Evolutionary conservation across 2,329 filamentous ascomycete species (phyloP).

Genomic region (Claviceps sp.): DNA sequence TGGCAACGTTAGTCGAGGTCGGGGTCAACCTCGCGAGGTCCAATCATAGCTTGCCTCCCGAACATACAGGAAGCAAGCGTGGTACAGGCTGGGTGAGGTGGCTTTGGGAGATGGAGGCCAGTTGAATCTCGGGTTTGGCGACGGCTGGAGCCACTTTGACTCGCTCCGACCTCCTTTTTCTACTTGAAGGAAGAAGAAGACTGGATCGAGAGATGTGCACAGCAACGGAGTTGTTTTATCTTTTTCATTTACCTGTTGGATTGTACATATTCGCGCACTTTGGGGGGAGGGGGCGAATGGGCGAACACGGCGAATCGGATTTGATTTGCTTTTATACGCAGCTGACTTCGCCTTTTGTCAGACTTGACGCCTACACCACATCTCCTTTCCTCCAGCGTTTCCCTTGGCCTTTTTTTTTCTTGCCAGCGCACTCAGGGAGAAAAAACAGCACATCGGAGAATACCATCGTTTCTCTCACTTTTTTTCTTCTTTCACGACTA

Average conservation of each 20-base stretch:
- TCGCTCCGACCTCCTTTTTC: conserved; percentile 6
- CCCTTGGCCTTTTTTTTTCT: neutral
- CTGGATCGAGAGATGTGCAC: neutral
- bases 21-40: conserved; percentile 21
- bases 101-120: neutral
- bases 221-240: conserved; percentile 10
- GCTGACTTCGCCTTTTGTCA: neutral
- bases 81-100: conserved; percentile 10
- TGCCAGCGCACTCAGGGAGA: neutral
- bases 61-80: conserved; percentile 12
- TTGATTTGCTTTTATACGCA: conserved; percentile 14
- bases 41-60: conserved; percentile 19
- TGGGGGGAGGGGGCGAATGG: conserved; percentile 20
- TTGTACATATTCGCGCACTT: conserved; percentile 28
- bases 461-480: conserved; percentile 1
- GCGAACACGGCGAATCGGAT: conserved; percentile 20
- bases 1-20: conserved; percentile 21
- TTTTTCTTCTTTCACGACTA: neutral
- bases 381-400: neutral
- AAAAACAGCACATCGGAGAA: neutral
- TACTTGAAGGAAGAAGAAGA: conserved; percentile 5
- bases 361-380: neutral
- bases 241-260: conserved; percentile 20
- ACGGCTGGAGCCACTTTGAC: neutral
- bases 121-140: neutral